Percentiles rank a stretch among this genome's conserved stretches.
These are phyloP conservation scores for Silene noctiflora DNA, from an alignment of 179 eudicot species.

Conservation along the genomic window DNA sequence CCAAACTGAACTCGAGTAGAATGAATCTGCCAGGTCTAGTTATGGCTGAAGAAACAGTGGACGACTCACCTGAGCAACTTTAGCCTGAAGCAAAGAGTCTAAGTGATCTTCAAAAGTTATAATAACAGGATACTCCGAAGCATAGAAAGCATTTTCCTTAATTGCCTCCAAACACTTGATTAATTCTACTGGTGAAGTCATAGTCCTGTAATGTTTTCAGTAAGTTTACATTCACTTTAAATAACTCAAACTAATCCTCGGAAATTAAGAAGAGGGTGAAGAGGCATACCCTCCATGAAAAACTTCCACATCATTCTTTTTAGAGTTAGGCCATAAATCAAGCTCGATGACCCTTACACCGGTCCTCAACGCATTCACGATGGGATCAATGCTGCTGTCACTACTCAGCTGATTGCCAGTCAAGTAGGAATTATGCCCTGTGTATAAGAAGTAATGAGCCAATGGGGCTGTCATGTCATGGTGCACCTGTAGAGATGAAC, in stretches of 20 bases:
- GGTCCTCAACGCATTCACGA: constrained; percentile 54
- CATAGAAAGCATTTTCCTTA: constrained; percentile 74
- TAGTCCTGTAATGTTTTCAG: constrained; percentile 47
- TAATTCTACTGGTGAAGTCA: constrained; percentile 65
- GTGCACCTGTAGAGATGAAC: constrained; percentile 50
- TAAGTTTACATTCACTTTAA: background rate
- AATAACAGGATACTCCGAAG: constrained; percentile 79
- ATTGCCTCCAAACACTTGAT: constrained; percentile 72
- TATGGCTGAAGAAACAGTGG: background rate
- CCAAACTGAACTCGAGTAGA: too few species aligned
- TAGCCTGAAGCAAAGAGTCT: constrained; percentile 66
- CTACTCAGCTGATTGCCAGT: constrained; percentile 84
- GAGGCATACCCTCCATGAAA: constrained; percentile 75
- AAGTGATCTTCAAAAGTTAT: constrained; percentile 88
- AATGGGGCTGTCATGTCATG: constrained; percentile 83
- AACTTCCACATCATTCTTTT: constrained; percentile 50
- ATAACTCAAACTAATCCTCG: background rate
- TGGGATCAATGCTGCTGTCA: constrained; percentile 64
- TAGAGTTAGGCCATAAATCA: constrained; percentile 76
- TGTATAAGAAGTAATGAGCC: constrained; percentile 69
- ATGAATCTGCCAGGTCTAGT: background rate
- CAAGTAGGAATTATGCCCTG: constrained; percentile 93
- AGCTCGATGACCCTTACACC: constrained; percentile 86
- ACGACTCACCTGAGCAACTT: constrained; percentile 68
- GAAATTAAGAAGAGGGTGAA: background rate